Evolutionary conservation across 2,329 filamentous ascomycete genomes (phyloP).

Genomic region (Exophiala mesophila): DNA sequence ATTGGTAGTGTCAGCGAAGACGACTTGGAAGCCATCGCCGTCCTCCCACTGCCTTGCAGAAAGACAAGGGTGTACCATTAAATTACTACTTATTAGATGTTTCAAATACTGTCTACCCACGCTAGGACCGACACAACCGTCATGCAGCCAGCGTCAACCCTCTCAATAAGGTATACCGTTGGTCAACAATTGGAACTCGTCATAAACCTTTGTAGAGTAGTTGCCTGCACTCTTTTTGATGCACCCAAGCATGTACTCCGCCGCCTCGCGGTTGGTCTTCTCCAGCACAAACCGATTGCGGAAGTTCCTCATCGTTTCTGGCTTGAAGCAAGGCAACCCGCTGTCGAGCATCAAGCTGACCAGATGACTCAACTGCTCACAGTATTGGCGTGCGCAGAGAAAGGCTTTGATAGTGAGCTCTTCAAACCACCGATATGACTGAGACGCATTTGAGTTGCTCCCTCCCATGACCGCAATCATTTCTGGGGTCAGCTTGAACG

Average conservation of each 20-base stretch:
- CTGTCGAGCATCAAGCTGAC: conserved; percentile 94
- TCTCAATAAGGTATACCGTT: conserved; percentile 92
- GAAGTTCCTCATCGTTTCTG: conserved; percentile 89
- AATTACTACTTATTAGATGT: too few species aligned
- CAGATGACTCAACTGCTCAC: conserved; percentile 82
- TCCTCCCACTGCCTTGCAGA: too few species aligned
- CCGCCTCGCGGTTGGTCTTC: conserved; percentile 84
- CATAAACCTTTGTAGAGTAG: conserved; percentile 90
- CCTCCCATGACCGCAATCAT: conserved; percentile 99
- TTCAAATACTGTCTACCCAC: too few species aligned
- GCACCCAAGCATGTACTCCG: conserved; percentile 85
- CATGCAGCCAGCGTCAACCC: too few species aligned
- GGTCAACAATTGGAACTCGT: conserved; percentile 94
- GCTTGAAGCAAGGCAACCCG: conserved; percentile 95
- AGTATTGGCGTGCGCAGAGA: conserved; percentile 78
- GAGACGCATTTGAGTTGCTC: conserved; percentile 59
- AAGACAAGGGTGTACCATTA: too few species aligned
- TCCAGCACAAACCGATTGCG: conserved; percentile 88
- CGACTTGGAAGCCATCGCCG: too few species aligned
- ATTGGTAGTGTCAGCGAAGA: too few species aligned
- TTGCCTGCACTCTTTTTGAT: conserved; percentile 87
- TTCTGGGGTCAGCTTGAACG: conserved; percentile 95
- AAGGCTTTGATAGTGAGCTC: conserved; percentile 95
- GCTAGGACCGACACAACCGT: too few species aligned
- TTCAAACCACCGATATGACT: conserved; percentile 93